Evolutionary conservation across 2,329 filamentous ascomycete genomes (phyloP), one percentile per base, ranked within the genome.

Genomic region (Gyromitra esculenta): DNA sequence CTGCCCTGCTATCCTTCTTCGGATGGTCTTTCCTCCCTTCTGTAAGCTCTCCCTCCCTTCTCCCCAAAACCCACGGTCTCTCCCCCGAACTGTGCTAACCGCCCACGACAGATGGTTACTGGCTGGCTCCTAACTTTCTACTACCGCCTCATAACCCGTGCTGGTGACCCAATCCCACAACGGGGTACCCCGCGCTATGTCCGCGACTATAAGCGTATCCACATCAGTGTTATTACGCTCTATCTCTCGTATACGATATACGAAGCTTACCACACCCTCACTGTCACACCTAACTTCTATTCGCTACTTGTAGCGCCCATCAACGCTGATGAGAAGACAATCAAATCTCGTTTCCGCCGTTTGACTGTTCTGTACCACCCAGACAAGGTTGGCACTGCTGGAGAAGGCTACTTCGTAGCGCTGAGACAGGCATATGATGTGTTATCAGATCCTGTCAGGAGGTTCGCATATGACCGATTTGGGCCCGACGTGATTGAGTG

Each of bases 391-490:
- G 80, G 85, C 79, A 80, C 83, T 0, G 83, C 83, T 15, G 83
- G 84, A 54, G 81, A 81, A 75, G 84, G 82, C 81, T 87, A 91
- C 84, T 98, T 97, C 84, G 89, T 97, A 60, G 90, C 92, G 81
- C 87, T 98, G 81, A 95, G 94, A 85, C 86, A 90, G 59, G 94
- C 93, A 5, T 89, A 93, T 81, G 96, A 98, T 81, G 92, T 91
- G 0, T 88, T 97, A 15, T 85, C 89, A n/a, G 90, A 96, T 81
- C 89, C 92, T 1, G 90, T 89, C 0, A 90, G 88, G 81, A 88
- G 93, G 72, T 97, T 96, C 82, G 94, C 93, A 6, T 97, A 97
- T 84, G 93, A 97, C 82, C 90, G 93, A 62, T 94, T 97, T 82
- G 94, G 94, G 0, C 91, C 92, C 0, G 89, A 89, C 37, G 87